These are phyloP conservation scores for Solanum hybrid DNA, from an alignment of 305 asterid species.

Conservation along the genomic window DNA sequence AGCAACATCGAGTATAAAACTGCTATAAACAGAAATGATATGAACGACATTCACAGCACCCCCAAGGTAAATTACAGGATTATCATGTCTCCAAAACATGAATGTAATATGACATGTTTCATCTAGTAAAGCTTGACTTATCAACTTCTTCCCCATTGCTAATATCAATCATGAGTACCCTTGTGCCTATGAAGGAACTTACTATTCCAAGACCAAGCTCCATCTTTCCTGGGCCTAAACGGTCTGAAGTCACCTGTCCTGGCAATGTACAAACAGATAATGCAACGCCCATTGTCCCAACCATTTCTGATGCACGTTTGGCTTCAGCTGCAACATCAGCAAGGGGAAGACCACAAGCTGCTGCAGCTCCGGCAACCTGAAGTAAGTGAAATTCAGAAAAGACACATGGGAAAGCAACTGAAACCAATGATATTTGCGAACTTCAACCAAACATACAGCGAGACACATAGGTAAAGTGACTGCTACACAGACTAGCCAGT, in stretches of 20 bases:
- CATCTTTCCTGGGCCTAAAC: slow-evolving; percentile 94
- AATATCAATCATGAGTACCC: slow-evolving; percentile 4
- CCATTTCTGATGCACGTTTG: slow-evolving; percentile 80
- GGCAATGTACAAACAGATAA: slow-evolving; percentile 93
- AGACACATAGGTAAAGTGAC: neutral
- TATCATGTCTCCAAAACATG: neutral
- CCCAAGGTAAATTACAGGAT: neutral
- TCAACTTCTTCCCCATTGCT: neutral
- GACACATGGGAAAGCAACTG: neutral
- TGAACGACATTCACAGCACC: neutral
- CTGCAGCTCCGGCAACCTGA: slow-evolving; percentile 99
- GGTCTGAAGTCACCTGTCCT: slow-evolving; percentile 81
- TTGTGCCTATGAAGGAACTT: slow-evolving; percentile 20
- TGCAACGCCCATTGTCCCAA: slow-evolving; percentile 98
- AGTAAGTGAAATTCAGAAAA: slow-evolving; percentile 4
- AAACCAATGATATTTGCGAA: neutral
- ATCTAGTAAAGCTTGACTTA: neutral
- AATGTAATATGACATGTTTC: neutral
- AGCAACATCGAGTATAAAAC: neutral
- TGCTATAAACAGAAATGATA: neutral
- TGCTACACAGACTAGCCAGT: neutral
- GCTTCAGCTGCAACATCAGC: slow-evolving; percentile 85
- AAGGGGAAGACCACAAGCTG: slow-evolving; percentile 78
- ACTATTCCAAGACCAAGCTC: slow-evolving; percentile 99
- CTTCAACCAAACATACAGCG: neutral